phyloP scores from a whole-genome alignment of 2,329 filamentous ascomycete species.

The Fusarium ambrosium region DNA sequence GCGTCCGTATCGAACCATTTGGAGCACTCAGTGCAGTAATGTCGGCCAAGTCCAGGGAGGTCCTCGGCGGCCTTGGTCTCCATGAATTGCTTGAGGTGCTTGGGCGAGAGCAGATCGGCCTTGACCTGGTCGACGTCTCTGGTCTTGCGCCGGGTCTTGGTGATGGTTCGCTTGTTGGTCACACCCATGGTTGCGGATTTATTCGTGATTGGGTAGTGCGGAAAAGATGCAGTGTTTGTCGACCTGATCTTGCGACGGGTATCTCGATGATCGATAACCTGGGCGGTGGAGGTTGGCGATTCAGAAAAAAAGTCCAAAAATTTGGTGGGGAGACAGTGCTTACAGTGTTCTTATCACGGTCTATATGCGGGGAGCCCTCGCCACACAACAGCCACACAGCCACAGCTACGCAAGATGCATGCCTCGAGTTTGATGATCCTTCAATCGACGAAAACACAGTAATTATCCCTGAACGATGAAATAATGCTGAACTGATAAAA shows the following conservation, averaged over 20 bases:
- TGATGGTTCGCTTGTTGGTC: conserved; percentile 73
- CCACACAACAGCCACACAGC: not conserved
- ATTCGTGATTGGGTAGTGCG: not conserved
- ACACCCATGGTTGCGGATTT: conserved; percentile 70
- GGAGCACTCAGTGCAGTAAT: conserved; percentile 93
- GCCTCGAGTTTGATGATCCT: not conserved
- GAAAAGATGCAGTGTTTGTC: not conserved
- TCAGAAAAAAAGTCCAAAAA: conserved; percentile 40
- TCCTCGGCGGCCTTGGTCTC: conserved; percentile 86
- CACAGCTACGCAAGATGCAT: not conserved
- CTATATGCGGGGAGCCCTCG: conserved; percentile 2
- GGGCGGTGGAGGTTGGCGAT: conserved; percentile 36
- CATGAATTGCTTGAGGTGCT: conserved; percentile 85
- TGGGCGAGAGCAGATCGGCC: conserved; percentile 81
- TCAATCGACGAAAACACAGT: not conserved
- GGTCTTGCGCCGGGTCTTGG: conserved; percentile 80
- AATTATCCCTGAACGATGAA: not conserved
- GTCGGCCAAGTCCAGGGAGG: conserved; percentile 85
- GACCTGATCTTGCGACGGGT: conserved; percentile 4
- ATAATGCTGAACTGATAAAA: not conserved
- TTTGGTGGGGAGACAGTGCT: conserved; percentile 37
- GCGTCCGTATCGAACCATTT: conserved; percentile 94
- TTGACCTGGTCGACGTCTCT: conserved; percentile 96
- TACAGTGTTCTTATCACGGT: not conserved
- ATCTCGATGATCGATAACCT: conserved; percentile 6